These are phyloP conservation scores for Toxicodendron radicans DNA, from an alignment of 345 rosid species.

Conservation along the genomic window DNA sequence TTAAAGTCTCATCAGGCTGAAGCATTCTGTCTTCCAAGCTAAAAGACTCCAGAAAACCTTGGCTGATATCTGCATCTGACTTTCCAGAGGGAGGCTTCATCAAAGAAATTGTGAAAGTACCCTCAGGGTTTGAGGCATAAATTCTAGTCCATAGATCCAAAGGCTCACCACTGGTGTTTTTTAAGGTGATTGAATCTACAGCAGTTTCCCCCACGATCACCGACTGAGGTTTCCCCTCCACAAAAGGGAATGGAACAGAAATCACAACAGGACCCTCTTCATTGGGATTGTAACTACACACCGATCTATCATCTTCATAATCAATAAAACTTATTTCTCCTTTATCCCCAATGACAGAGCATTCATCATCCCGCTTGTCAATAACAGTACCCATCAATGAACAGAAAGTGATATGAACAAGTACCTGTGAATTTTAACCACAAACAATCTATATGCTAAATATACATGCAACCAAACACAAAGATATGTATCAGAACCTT, in stretches of 20 bases:
- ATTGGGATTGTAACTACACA: slow-evolving; percentile 41
- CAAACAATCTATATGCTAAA: slow-evolving; percentile 1
- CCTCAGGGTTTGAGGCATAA: slow-evolving; percentile 59
- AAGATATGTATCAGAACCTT: background rate
- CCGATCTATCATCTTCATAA: slow-evolving; percentile 56
- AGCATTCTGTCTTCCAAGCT: slow-evolving; percentile 80
- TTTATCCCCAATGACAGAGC: slow-evolving; percentile 68
- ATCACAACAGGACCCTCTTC: slow-evolving; percentile 62
- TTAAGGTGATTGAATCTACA: slow-evolving; percentile 48
- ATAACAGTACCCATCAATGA: slow-evolving; percentile 48
- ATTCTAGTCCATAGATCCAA: slow-evolving; percentile 68
- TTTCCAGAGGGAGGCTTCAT: slow-evolving; percentile 55
- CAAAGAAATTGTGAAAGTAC: slow-evolving; percentile 64
- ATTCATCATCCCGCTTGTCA: slow-evolving; percentile 61
- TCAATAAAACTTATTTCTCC: slow-evolving; percentile 78
- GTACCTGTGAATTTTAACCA: background rate
- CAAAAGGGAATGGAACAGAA: slow-evolving; percentile 71
- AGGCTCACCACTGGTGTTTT: slow-evolving; percentile 54
- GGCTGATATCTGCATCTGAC: slow-evolving; percentile 17
- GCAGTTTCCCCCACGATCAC: slow-evolving; percentile 55
- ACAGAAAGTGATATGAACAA: background rate
- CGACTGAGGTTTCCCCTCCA: slow-evolving; percentile 61
- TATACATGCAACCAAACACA: slow-evolving; percentile 4
- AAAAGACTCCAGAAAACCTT: slow-evolving; percentile 44
- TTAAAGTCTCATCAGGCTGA: slow-evolving; percentile 60